Base-by-base conservation (phyloP, 2,329 filamentous ascomycete species). In the Aureobasidium melanogenum region DNA sequence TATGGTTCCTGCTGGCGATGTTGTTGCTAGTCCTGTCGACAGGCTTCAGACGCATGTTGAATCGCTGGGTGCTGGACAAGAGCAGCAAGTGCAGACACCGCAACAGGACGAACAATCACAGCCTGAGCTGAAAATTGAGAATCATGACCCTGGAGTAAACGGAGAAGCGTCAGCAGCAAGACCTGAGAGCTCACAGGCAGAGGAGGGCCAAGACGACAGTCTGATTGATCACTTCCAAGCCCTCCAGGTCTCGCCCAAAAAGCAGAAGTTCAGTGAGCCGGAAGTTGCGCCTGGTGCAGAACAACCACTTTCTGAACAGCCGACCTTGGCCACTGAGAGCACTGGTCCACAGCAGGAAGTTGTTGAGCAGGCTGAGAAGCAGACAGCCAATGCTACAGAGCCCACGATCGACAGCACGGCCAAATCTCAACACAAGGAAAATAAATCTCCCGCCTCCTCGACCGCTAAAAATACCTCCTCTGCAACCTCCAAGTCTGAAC, bases 41-140 rank as follows among this genome's bases (percentile, higher is more conserved):
- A 19, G 51, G 64, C 7, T 47, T 60, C 39, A 65, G 62, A 56
- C 14, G 60, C 32, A 62, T 6, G 26, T 34, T 36, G 63, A 75
- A 79, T 62, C 77, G 32, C 75, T 77, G 59, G 80, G 78, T 5
- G 72, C 81, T 38, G 80, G 82, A 65, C 76, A 74, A 2, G 72
- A 44, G 12, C 50, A 54, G 36, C 24, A 28, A 5, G 10, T 6
- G 7, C 36, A 55, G 2, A 15, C 26, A 24, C 12, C 10, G 7
- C 38, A 56, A 6, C 50, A 30, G 5, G 26, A 44, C 5, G 52
- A 24, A 34, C 38, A 44, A 12, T 2, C 30, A 17, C 30, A 54
- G 17, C 17, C 38, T n/a, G 38, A 34, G 9, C 32, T 41, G 6
- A 22, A 54, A 5, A 7, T 2, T 17, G 50, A 39, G 17, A 30